These are phyloP conservation scores for Backusella australiensis DNA, from an alignment of 192 early-diverging fungal species.

Conservation along the genomic window DNA sequence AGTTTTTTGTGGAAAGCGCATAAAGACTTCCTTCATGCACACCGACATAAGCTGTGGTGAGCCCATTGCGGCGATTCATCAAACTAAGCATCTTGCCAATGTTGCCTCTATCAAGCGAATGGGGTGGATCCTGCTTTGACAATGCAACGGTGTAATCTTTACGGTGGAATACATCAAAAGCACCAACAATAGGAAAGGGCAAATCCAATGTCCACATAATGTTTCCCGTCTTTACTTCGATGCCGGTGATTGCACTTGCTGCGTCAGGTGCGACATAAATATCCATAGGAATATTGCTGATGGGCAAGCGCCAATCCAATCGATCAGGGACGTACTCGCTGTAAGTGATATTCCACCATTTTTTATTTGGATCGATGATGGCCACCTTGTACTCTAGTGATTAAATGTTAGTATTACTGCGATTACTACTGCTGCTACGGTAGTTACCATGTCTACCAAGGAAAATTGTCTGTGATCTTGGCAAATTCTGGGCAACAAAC, in stretches of 20 bases:
- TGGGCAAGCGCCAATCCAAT: slow-evolving; percentile 25
- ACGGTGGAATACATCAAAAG: slow-evolving; percentile 54
- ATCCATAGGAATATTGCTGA: slow-evolving; percentile 19
- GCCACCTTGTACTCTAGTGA: slow-evolving; percentile 55
- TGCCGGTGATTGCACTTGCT: slow-evolving; percentile 32
- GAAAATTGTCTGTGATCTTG: slow-evolving; percentile 32
- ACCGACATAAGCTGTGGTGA: slow-evolving; percentile 60
- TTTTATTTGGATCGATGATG: slow-evolving; percentile 47
- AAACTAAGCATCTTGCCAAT: slow-evolving; percentile 35
- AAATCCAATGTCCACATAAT: slow-evolving; percentile 53
- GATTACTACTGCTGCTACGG: not conserved
- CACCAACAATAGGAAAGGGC: slow-evolving; percentile 47
- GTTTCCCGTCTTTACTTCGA: slow-evolving; percentile 29
- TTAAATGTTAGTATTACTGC: not conserved
- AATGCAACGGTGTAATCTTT: slow-evolving; percentile 33
- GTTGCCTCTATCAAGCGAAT: slow-evolving; percentile 10
- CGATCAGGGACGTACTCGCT: slow-evolving; percentile 43
- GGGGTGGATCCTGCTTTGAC: slow-evolving; percentile 21
- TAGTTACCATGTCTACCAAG: slow-evolving; percentile 39
- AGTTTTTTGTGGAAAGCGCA: slow-evolving; percentile 64
- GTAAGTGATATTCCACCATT: slow-evolving; percentile 38
- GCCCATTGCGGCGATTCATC: slow-evolving; percentile 28
- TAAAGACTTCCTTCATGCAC: slow-evolving; percentile 63
- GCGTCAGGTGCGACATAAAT: slow-evolving; percentile 39
- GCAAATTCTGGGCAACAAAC: slow-evolving; percentile 25